These are phyloP conservation scores for Cubamyces lactineus DNA, from an alignment of 768 basidiomycete genomes.

Conservation along the genomic window DNA sequence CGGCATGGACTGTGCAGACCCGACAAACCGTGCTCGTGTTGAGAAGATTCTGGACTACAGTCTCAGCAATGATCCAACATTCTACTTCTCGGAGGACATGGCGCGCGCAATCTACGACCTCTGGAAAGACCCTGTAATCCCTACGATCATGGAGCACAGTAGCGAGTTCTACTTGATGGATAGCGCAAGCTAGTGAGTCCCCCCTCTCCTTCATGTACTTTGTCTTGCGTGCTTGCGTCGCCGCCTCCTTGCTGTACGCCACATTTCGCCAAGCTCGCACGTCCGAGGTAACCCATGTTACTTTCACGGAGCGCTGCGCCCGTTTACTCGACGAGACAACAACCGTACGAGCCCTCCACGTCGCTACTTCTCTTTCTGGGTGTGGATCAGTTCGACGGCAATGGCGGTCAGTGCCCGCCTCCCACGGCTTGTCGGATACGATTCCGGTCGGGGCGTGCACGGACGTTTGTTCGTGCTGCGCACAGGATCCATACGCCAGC, in stretches of 20 bases:
- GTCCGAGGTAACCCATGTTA: neutral
- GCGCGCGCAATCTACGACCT: conserved; percentile 69
- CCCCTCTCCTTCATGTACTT: neutral
- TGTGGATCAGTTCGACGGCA: neutral
- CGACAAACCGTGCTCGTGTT: conserved; percentile 63
- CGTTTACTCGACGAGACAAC: neutral
- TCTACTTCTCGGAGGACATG: conserved; percentile 61
- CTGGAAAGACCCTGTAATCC: conserved; percentile 68
- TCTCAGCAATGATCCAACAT: conserved; percentile 46
- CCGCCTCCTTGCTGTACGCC: neutral
- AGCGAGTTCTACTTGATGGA: conserved; percentile 94
- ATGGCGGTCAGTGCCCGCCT: neutral
- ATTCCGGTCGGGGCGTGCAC: neutral
- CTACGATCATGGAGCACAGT: conserved; percentile 54
- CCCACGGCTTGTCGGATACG: conserved; percentile 3
- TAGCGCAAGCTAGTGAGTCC: conserved; percentile 81
- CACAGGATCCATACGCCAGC: too few species aligned
- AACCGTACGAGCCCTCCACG: neutral
- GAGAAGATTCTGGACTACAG: conserved; percentile 66
- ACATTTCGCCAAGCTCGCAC: neutral
- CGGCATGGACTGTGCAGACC: conserved; percentile 73
- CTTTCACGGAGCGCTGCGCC: neutral
- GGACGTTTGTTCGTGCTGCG: neutral
- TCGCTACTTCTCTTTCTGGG: neutral
- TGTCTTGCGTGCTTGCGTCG: neutral